These are phyloP conservation scores for Hygrocybe punicea DNA, from an alignment of 768 basidiomycete genomes.

Conservation along the genomic window DNA sequence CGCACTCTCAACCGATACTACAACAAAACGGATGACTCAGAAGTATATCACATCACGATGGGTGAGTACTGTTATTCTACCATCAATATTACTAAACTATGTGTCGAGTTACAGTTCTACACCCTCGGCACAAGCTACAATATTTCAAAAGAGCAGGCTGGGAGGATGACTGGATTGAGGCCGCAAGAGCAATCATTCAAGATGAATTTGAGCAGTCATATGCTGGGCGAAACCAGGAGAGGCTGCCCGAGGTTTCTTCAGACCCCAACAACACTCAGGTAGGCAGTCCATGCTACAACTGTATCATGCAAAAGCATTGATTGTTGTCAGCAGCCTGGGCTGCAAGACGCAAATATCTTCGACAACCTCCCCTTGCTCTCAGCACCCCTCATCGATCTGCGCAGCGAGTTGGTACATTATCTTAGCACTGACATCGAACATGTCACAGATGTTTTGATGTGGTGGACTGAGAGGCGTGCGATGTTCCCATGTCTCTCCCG, in stretches of 20 bases:
- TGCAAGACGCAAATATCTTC: conserved; percentile 11
- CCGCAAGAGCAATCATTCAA: conserved; percentile 17
- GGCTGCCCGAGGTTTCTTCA: not conserved
- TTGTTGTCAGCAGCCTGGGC: not conserved
- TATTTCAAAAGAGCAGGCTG: conserved; percentile 27
- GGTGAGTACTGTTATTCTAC: conserved; percentile 19
- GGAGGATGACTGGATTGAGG: conserved; percentile 24
- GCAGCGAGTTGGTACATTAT: conserved; percentile 12
- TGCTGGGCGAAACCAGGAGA: not conserved
- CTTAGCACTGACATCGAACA: conserved; percentile 6
- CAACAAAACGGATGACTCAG: conserved; percentile 24
- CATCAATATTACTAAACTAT: not conserved
- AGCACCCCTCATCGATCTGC: not conserved
- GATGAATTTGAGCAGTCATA: conserved; percentile 1
- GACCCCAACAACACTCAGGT: not conserved
- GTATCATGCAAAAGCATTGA: not conserved
- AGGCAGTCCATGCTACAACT: not conserved
- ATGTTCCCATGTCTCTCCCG: conserved; percentile 19
- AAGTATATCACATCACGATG: conserved; percentile 34
- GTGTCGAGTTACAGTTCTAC: conserved; percentile 20
- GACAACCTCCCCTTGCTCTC: conserved; percentile 4
- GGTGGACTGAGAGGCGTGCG: conserved; percentile 4
- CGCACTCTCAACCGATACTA: conserved; percentile 33
- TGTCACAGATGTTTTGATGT: conserved; percentile 3
- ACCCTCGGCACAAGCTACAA: conserved; percentile 27